A percentile compares a stretch with the other conserved stretches of the same genome.
phyloP scores from a whole-genome alignment of 2,329 filamentous ascomycete species.

The Didymosphaeria variabile region DNA sequence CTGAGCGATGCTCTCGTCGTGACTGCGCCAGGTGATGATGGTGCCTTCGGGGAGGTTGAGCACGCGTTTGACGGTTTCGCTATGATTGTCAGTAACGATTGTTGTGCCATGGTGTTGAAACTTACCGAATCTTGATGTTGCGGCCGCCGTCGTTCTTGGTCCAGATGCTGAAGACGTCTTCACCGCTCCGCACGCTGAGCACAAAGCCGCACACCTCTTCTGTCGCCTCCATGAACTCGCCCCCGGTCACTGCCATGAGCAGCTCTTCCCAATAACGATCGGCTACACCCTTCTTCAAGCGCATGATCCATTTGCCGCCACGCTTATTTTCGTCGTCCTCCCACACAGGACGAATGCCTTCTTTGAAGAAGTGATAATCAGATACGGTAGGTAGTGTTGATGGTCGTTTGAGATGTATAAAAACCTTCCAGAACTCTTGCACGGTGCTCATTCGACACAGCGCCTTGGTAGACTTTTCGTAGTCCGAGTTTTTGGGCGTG shows the following conservation, averaged over 20 bases:
- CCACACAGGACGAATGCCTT: constrained; percentile 96
- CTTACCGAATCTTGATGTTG: constrained; percentile 94
- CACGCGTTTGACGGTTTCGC: constrained; percentile 92
- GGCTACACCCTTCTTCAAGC: constrained; percentile 95
- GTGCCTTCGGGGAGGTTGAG: constrained; percentile 88
- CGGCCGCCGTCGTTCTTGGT: constrained; percentile 91
- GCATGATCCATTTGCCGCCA: constrained; percentile 96
- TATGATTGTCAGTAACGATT: constrained; percentile 51
- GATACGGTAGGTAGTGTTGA: constrained; percentile 89
- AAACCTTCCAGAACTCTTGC: constrained; percentile 92
- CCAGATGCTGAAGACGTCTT: constrained; percentile 98
- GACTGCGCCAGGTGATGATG: constrained; percentile 92
- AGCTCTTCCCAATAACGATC: constrained; percentile 98
- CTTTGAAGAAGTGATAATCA: constrained; percentile 98
- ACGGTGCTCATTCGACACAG: constrained; percentile 82
- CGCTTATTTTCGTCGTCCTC: constrained; percentile 97
- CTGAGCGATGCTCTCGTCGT: constrained; percentile 95
- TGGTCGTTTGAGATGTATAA: constrained; percentile 87
- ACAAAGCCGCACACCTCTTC: constrained; percentile 97
- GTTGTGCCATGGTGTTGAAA: constrained; percentile 14
- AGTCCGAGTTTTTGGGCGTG: constrained; percentile 96
- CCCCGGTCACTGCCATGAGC: constrained; percentile 86
- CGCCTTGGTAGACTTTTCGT: constrained; percentile 93
- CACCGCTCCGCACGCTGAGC: constrained; percentile 90
- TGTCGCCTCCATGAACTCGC: constrained; percentile 90